Percentiles rank a stretch among this genome's conserved stretches.
Conservation (phyloP, 495 filamentous ascomycete species). For the Penicillium riverlandense region DNA sequence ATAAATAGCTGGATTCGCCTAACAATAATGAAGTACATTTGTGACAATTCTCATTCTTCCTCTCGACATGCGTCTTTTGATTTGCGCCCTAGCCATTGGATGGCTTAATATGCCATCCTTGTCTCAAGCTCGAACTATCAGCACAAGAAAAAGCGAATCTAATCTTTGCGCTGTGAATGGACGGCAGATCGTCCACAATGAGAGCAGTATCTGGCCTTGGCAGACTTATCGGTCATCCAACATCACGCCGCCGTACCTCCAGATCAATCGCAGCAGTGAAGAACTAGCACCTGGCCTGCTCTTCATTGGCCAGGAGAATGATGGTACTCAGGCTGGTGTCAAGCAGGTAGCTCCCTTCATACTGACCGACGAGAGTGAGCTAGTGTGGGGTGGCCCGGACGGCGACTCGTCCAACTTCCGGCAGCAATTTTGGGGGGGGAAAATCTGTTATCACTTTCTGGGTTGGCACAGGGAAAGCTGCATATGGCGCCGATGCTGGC, state of each 20-base stretch:
- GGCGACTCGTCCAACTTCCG: conserved; percentile 5
- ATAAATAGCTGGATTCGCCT: no score
- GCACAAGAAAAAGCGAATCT: no score
- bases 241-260: conserved; percentile 10
- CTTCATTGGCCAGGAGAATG: conserved; percentile 9
- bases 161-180: conserved; percentile 2
- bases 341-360: conserved; percentile 11
- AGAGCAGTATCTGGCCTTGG: conserved; percentile 11
- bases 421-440: neutral
- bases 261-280: conserved; percentile 9
- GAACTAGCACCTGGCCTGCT: conserved; percentile 12
- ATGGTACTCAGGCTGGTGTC: neutral
- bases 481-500: conserved; percentile 1
- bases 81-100: no score
- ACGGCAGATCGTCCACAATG: conserved; percentile 2
- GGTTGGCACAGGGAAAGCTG: conserved; percentile 2
- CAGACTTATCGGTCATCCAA: conserved; percentile 13
- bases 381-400: conserved; percentile 14
- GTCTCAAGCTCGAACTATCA: no score
- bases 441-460: conserved; percentile 6
- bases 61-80: no score
- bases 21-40: no score
- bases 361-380: conserved; percentile 14
- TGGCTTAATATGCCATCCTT: no score
- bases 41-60: no score